Conservation (phyloP, 345 rosid genomes). For the Sisymbrium altissimum region DNA sequence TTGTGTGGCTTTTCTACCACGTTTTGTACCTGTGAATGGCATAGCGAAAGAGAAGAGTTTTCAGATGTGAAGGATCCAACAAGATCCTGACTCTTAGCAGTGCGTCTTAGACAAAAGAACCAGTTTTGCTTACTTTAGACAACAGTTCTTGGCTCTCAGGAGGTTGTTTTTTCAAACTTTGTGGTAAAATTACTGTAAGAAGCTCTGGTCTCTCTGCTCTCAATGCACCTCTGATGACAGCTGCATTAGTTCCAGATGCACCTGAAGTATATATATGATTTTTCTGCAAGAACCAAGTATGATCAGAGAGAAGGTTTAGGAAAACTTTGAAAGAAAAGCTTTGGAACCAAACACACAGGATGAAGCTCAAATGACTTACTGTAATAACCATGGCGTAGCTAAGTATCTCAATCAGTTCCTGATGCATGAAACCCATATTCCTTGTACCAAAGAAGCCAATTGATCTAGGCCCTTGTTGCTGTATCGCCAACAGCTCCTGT, state of each 20-base stretch:
- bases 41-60: neutral
- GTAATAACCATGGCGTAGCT: constrained; percentile 99
- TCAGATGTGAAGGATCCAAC: neutral
- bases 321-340: neutral
- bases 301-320: constrained; percentile 5
- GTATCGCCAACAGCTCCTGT: constrained; percentile 97
- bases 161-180: constrained; percentile 85
- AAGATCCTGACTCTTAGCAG: neutral
- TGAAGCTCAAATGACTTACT: constrained; percentile 46
- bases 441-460: constrained; percentile 97
- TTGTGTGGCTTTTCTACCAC: constrained; percentile 83
- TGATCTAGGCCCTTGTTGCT: constrained; percentile 96
- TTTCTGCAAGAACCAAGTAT: constrained; percentile 56
- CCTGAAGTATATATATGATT: constrained; percentile 98
- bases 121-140: constrained; percentile 58
- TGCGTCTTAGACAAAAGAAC: neutral
- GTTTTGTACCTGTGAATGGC: constrained; percentile 55
- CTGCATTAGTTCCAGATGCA: constrained; percentile 97
- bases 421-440: constrained; percentile 99
- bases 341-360: neutral
- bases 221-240: constrained; percentile 96
- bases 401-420: constrained; percentile 95
- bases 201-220: constrained; percentile 95
- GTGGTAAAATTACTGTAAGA: constrained; percentile 89
- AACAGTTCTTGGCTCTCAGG: constrained; percentile 96